Conservation (phyloP, 176 grass and related monocot genomes). For the Phyllostachys edulis region DNA sequence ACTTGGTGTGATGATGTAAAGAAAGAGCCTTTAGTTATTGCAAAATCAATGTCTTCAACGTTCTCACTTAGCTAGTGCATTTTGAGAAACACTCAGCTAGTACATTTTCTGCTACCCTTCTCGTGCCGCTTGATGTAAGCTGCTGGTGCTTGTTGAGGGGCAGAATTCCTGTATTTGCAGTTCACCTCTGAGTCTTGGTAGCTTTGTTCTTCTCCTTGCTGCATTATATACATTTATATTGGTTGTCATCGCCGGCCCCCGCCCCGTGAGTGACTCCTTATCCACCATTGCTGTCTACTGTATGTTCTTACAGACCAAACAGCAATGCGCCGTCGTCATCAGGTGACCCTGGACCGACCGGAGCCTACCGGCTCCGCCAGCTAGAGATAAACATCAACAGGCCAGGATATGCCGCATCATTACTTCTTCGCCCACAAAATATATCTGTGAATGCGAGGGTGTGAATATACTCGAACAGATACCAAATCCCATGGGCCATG, state of each 20-base stretch:
- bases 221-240: background rate
- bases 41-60: too few relatives aligned
- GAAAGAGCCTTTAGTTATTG: background rate
- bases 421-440: background rate
- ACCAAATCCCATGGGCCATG: background rate
- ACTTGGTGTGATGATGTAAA: background rate
- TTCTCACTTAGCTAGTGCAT: background rate
- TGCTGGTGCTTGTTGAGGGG: too few relatives aligned
- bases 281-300: background rate
- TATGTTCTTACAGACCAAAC: background rate
- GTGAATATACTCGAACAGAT: slow-evolving; percentile 32
- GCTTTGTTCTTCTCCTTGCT: background rate
- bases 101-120: background rate
- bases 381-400: background rate
- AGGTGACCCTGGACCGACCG: background rate
- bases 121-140: background rate
- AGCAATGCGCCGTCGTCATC: background rate
- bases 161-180: too few relatives aligned
- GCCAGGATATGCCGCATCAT: background rate
- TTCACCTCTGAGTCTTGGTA: background rate
- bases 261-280: too few relatives aligned
- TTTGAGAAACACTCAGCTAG: background rate
- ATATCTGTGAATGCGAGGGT: background rate
- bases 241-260: too few relatives aligned
- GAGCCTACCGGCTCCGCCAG: too few relatives aligned